Conservation (phyloP, 140 eudicot genomes). For the Senecio squalidus region DNA sequence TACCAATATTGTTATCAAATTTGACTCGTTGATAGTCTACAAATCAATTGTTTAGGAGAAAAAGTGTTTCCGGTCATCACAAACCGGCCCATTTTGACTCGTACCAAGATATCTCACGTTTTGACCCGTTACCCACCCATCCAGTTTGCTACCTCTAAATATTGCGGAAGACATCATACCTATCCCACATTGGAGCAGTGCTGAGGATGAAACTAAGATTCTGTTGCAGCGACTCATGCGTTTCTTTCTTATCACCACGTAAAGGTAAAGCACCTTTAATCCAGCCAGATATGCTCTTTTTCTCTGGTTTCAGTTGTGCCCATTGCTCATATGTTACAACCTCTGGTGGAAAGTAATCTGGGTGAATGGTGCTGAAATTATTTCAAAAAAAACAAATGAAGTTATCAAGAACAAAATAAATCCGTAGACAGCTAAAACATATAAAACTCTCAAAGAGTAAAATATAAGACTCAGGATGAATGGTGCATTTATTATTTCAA, state of each 20-base stretch:
- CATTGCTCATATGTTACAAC: constrained; percentile 79
- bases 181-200: constrained; percentile 92
- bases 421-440: neutral
- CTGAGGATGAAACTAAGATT: constrained; percentile 58
- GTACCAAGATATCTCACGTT: neutral
- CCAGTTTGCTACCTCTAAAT: neutral
- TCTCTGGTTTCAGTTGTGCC: constrained; percentile 59
- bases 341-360: constrained; percentile 69
- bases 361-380: constrained; percentile 42
- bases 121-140: neutral
- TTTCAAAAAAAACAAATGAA: constrained; percentile 1
- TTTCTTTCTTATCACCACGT: constrained; percentile 54
- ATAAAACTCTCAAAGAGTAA: neutral
- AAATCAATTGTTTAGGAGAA: neutral
- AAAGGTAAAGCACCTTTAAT: constrained; percentile 73
- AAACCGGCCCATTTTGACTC: neutral
- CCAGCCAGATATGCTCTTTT: constrained; percentile 66
- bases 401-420: constrained; percentile 7
- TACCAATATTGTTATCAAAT: no score
- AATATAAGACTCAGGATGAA: no score
- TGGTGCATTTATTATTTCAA: no score
- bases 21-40: no score
- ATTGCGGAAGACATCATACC: constrained; percentile 33
- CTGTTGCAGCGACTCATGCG: constrained; percentile 53
- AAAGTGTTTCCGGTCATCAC: neutral